These are phyloP conservation scores for Chaetomium cochliodes DNA, from an alignment of 495 filamentous ascomycete species.

Conservation along the genomic window DNA sequence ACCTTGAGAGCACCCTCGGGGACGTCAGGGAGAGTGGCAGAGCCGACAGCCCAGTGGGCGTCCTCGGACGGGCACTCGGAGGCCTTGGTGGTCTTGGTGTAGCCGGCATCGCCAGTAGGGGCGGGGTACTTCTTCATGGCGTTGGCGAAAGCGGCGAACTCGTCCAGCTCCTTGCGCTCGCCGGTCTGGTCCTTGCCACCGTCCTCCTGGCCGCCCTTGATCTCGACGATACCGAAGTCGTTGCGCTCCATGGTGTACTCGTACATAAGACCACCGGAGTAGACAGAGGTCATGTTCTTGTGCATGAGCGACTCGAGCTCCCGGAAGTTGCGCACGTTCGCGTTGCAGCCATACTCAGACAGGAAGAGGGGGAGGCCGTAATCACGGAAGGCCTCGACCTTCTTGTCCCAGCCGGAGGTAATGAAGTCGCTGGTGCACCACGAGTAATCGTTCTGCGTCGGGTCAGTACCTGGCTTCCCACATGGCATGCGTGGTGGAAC, in stretches of 20 bases:
- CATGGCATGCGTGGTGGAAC: slow-evolving; percentile 14
- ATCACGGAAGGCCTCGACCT: slow-evolving; percentile 84
- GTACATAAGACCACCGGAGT: slow-evolving; percentile 96
- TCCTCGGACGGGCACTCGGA: slow-evolving; percentile 69
- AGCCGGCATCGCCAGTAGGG: slow-evolving; percentile 74
- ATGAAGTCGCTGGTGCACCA: slow-evolving; percentile 89
- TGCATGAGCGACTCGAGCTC: slow-evolving; percentile 82
- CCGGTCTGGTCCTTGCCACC: slow-evolving; percentile 42
- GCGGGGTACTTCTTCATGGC: slow-evolving; percentile 62
- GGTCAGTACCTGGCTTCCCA: neutral
- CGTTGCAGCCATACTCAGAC: slow-evolving; percentile 90
- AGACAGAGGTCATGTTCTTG: slow-evolving; percentile 82
- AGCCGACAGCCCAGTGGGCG: slow-evolving; percentile 69
- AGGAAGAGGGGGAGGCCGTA: slow-evolving; percentile 95
- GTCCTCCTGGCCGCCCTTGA: slow-evolving; percentile 56
- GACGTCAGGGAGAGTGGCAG: slow-evolving; percentile 67
- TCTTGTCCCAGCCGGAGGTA: slow-evolving; percentile 81
- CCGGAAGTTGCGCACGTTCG: slow-evolving; percentile 73
- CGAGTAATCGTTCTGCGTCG: slow-evolving; percentile 83
- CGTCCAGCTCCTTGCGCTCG: slow-evolving; percentile 29
- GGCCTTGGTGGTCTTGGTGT: slow-evolving; percentile 63
- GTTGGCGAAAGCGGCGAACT: slow-evolving; percentile 63
- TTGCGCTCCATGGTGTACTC: slow-evolving; percentile 84
- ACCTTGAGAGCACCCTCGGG: slow-evolving; percentile 60
- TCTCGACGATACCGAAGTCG: slow-evolving; percentile 75